Evolutionary conservation across 1,284 basidiomycete genomes (phyloP), one percentile per base, ranked within the genome.

Genomic region (Meira miltonrushii): DNA sequence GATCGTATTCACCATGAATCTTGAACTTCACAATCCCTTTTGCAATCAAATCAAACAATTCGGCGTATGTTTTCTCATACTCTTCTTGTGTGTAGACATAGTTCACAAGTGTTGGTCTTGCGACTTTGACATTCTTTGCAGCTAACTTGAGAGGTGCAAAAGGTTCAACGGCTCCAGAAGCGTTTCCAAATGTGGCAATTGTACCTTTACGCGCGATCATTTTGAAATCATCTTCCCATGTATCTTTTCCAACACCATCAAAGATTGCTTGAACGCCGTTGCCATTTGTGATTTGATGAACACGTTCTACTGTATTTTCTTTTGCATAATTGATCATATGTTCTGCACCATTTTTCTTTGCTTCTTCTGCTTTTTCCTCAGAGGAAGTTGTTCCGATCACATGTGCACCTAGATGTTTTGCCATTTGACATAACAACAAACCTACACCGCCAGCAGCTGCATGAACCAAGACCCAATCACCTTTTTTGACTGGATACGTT

Each of bases 341-440:
- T 73, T 90, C 85, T 0, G 92, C 91, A 13, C 94, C 94, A 67
- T 88, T 83, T 50, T 82, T 79, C 68, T 85, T 87, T 9, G 90
- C 93, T n/a, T 93, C 76, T 54, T 85, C 84, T 2, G 90, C 90
- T 78, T 98, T 98, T 71, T 86, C 89, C 21, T 81, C 77, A 0
- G 87, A 89, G 1, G 91, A 94, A 1, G 89, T 90, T n/a, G 92
- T 96, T 1, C 90, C 94, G 69, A 98, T 95, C 23, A 96, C 90
- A 10, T 85, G 87, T 1, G 89, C 92, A 13, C 94, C 93, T 41
- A 81, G 68, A 53, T 81, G 70, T 43, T 75, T 77, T 47, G 62
- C 85, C 81, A 70, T 62, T 39, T 84, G 83, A 49, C 79, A 80
- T 6, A 84, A 77, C 12, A 83, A 67, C 0, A 83, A 73, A 0